Evolutionary conservation across 2,329 filamentous ascomycete genomes (phyloP), one percentile per base, ranked within the genome.

Genomic region (Fusarium sp.): DNA sequence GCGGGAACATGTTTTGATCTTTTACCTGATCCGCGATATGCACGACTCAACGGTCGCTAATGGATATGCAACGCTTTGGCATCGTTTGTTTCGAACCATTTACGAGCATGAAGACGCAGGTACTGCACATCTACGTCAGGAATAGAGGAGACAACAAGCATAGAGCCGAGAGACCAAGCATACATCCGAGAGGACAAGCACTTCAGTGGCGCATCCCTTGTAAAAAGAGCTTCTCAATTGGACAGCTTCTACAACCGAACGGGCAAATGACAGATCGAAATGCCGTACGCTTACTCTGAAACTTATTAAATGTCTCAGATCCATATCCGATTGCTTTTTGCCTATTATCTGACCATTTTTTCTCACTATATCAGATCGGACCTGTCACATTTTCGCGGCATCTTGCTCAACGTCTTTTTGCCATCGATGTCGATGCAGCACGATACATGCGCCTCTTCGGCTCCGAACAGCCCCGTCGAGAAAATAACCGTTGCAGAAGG

Each of bases 401-500:
- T n/a, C 7, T 11, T 53, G 11, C 34, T 53, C 10, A 40, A 25
- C 10, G 49, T 29, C n/a, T 20, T 43, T 29, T 29, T 43, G 34
- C 49, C 49, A 22, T 53, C 34, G n/a, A n/a, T 6, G 5, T 20
- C 7, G 24, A 41, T 20, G 30, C 34, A 41, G 34, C 49, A 53
- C 9, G 10, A 16, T 8, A 53, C 27, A 43, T 38, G 34, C 34
- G 18, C 34, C 34, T 43, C 24, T 11, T 53, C 49, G 49, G 49
- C 18, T 53, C 27, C 18, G 34, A 30, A 43, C 13, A 34, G 6
- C 25, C 24, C 13, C 13, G 13, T 27, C n/a, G 49, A 43, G n/a
- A 53, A 53, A n/a, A 53, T 32, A 15, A 69, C 15, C 1, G 29
- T 10, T n/a, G 55, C 60, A 1, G 27, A 53, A 4, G 69, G 65